Base-by-base conservation (phyloP, 2,329 filamentous ascomycete genomes). In the Gliomastix tumulicola region DNA sequence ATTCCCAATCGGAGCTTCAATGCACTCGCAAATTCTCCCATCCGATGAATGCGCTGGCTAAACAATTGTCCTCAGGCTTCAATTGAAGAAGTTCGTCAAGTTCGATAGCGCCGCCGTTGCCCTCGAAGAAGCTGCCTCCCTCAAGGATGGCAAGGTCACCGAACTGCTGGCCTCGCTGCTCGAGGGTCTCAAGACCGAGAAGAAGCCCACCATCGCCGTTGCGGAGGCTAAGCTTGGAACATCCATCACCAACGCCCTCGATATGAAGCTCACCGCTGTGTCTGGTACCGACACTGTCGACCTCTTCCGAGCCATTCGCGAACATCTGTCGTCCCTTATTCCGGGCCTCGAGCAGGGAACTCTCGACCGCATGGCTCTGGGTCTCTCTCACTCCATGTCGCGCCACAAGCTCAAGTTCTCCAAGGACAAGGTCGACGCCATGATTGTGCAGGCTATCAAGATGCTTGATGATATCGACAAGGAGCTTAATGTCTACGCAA, bases 341-440 rank as follows among this genome's bases (percentile, higher is more conserved):
- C 89, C 92, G 43, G 89, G 88, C 36, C 78, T 98, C 44, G 70
- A 84, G 34, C 81, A 87, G 36, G 77, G 88, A 54, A 90, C 92
- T 57, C 79, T 97, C 57, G 84, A 88, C 56, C 92, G 88, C 53
- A 97, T 97, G 85, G 83, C 87, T 18, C 77, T 98, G 41, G 92
- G 92, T 79, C 82, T 98, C 35, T 94, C 90, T 23, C 92, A 98
- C 69, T 96, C 89, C 39, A 82, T 98, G 54, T 94, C 90, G 33
- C 83, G 89, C 46, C 89, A 98, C 70, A 97, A 95, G 75, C 80
- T 98, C 56, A 96, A 96, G 73, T 98, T 98, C 68, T 95, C 88
- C 8, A 84, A 90, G 39, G 89, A 98, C 59, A 98, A 98, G 74
- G 90, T 98, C 49, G 92, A 98, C 59, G 92, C 92, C 35, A 98